Evolutionary conservation across 2,329 filamentous ascomycete species (phyloP).

Genomic region (Phyllosticta citribraziliensis): DNA sequence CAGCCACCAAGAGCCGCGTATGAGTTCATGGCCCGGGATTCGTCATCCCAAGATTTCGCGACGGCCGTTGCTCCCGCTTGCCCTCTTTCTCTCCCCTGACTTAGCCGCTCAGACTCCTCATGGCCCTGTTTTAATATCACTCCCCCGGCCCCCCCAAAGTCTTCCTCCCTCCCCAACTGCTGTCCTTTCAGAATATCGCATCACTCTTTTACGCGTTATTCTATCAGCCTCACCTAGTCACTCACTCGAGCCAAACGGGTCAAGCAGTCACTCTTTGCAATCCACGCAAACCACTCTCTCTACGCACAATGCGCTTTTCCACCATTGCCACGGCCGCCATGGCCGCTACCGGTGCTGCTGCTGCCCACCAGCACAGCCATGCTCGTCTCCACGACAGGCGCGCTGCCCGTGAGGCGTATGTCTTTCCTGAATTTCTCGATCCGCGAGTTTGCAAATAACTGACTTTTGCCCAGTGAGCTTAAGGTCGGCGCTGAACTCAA

Average conservation of each 20-base stretch:
- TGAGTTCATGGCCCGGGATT: constrained; percentile 7
- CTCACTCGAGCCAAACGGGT: constrained; percentile 5
- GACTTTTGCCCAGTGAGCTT: not conserved
- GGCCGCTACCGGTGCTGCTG: constrained; percentile 5
- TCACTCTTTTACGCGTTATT: constrained; percentile 11
- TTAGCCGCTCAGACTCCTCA: constrained; percentile 1
- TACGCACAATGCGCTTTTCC: constrained; percentile 10
- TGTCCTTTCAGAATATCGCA: constrained; percentile 7
- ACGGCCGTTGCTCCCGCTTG: constrained; percentile 4
- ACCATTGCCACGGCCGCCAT: constrained; percentile 8
- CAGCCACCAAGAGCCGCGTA: constrained; percentile 1
- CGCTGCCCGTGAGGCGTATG: constrained; percentile 1
- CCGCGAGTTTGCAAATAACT: not conserved
- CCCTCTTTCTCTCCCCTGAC: constrained; percentile 7
- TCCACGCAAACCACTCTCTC: not conserved
- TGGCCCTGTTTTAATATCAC: constrained; percentile 9
- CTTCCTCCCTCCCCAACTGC: not conserved
- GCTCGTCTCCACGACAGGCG: constrained; percentile 5
- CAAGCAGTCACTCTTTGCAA: constrained; percentile 8
- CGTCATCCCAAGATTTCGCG: constrained; percentile 3
- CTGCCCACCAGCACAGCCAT: constrained; percentile 8
- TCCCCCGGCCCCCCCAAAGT: not conserved
- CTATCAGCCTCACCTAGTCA: not conserved
- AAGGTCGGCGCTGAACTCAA: not conserved
- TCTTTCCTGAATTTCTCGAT: not conserved